Evolutionary conservation across 1,284 basidiomycete species (phyloP).

Genomic region (Psilocybe mexicana): DNA sequence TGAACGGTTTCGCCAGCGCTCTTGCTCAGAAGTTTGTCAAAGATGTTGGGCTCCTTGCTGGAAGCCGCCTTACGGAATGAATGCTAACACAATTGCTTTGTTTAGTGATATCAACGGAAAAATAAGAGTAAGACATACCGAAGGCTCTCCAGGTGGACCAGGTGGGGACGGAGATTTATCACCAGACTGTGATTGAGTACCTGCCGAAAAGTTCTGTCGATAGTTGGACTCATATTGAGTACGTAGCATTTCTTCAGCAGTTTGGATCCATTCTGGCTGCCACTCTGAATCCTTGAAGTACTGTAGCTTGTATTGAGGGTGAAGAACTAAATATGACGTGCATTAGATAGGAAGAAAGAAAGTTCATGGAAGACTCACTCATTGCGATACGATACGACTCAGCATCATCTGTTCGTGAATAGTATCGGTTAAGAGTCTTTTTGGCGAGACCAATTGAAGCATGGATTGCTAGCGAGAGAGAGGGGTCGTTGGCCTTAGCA

Average conservation of each 20-base stretch:
- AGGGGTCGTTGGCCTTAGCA: background rate
- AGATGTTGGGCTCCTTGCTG: conserved; percentile 14
- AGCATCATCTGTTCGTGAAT: conserved; percentile 26
- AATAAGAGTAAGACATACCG: background rate
- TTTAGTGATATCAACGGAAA: background rate
- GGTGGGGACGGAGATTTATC: too few relatives aligned
- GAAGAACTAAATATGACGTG: conserved; percentile 26
- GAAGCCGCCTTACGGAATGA: conserved; percentile 30
- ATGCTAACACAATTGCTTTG: background rate
- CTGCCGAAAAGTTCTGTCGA: background rate
- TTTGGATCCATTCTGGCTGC: conserved; percentile 28
- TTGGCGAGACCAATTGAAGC: conserved; percentile 18
- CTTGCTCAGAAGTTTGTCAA: conserved; percentile 1
- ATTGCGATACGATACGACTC: conserved; percentile 33
- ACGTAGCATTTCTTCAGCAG: conserved; percentile 20
- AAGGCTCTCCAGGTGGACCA: too few relatives aligned
- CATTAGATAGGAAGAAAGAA: background rate
- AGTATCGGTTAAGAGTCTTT: conserved; percentile 31
- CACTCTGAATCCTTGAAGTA: conserved; percentile 32
- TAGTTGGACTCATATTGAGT: conserved; percentile 4
- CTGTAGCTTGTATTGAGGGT: conserved; percentile 31
- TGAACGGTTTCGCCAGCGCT: background rate
- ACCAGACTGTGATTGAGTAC: too few relatives aligned
- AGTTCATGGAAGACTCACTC: conserved; percentile 12
- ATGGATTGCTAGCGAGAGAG: conserved; percentile 13